phyloP scores from a whole-genome alignment of 257 asterid genomes.

The Paraleonurus japonicus region DNA sequence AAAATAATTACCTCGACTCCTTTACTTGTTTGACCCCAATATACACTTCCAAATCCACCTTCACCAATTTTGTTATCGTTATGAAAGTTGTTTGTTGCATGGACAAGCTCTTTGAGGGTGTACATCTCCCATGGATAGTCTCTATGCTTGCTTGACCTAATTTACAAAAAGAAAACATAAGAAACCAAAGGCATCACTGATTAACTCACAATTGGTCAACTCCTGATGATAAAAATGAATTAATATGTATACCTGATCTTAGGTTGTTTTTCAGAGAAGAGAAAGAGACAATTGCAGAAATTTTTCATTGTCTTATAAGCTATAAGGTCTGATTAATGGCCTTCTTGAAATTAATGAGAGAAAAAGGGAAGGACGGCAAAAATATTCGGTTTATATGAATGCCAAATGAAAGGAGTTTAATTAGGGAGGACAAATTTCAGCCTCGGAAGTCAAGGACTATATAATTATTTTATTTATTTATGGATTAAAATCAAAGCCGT shows the following conservation, averaged over 20 bases:
- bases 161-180: background rate
- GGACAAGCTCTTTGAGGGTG: conserved; percentile 62
- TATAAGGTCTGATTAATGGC: background rate
- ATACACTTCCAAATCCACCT: conserved; percentile 89
- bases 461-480: no score
- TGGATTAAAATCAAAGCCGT: no score
- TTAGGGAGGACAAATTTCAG: conserved; percentile 30
- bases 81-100: conserved; percentile 73
- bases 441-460: conserved; percentile 39
- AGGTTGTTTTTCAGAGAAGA: conserved; percentile 31
- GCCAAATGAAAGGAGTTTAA: conserved; percentile 29
- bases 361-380: conserved; percentile 20
- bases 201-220: background rate
- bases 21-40: conserved; percentile 76
- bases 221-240: background rate
- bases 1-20: conserved; percentile 62
- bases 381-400: conserved; percentile 27
- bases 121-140: conserved; percentile 73
- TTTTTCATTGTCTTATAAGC: conserved; percentile 10
- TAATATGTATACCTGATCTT: conserved; percentile 21
- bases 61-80: conserved; percentile 74
- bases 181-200: no score
- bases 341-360: background rate
- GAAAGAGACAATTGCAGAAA: conserved; percentile 29
- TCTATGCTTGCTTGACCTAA: conserved; percentile 34